Percentiles rank a stretch among this genome's conserved stretches.
These are phyloP conservation scores for Solanum peruvianum DNA, from an alignment of 257 asterid genomes.

Conservation along the genomic window DNA sequence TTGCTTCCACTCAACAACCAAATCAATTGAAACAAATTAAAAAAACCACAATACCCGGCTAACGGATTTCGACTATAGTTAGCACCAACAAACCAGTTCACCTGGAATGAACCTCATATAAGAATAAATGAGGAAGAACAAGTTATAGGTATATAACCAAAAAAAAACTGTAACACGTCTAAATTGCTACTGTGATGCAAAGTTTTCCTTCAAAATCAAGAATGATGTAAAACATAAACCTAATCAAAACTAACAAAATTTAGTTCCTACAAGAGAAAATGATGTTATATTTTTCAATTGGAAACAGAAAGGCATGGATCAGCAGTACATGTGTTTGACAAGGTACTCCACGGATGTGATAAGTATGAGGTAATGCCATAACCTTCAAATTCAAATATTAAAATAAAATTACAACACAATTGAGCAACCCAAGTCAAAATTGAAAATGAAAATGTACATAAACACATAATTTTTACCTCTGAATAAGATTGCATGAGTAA, in stretches of 20 bases:
- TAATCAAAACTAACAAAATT: background rate
- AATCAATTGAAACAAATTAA: background rate
- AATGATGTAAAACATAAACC: background rate
- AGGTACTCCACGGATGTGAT: slow-evolving; percentile 54
- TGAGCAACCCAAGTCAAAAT: background rate
- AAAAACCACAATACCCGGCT: background rate
- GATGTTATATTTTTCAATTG: background rate
- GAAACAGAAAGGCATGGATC: background rate
- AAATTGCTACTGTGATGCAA: background rate
- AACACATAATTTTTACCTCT: slow-evolving; percentile 27
- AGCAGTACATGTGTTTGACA: slow-evolving; percentile 68
- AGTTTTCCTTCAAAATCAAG: background rate
- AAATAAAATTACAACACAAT: background rate
- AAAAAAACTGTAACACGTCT: background rate
- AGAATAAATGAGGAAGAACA: background rate
- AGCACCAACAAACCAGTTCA: background rate
- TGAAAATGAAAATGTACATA: background rate
- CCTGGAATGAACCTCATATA: background rate
- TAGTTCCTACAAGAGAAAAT: background rate
- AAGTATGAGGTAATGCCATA: slow-evolving; percentile 59
- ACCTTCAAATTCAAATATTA: slow-evolving; percentile 26
- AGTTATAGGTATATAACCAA: background rate
- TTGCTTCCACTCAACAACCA: background rate
- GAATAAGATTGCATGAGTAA: slow-evolving; percentile 63
- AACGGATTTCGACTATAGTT: background rate